These are phyloP conservation scores for Flammula alnicola DNA, from an alignment of 1,284 basidiomycete genomes.

Conservation along the genomic window DNA sequence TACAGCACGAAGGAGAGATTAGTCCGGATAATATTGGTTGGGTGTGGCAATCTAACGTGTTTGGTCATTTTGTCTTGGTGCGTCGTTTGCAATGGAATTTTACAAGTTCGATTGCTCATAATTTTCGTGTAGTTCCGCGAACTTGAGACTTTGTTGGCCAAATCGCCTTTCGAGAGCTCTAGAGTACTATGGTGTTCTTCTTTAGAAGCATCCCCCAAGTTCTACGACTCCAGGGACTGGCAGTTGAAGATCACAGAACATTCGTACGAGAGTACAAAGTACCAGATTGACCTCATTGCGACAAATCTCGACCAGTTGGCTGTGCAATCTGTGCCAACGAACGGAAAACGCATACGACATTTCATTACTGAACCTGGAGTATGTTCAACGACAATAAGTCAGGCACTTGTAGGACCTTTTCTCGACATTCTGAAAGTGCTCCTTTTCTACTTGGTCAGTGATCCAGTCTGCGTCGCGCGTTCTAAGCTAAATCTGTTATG, in stretches of 20 bases:
- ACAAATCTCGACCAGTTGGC: slow-evolving; percentile 56
- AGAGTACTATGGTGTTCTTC: slow-evolving; percentile 87
- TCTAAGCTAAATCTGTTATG: not conserved
- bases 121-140: slow-evolving; percentile 53
- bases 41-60: slow-evolving; percentile 88
- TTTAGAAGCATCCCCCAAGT: slow-evolving; percentile 59
- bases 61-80: slow-evolving; percentile 84
- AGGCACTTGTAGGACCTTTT: slow-evolving; percentile 52
- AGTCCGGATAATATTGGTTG: slow-evolving; percentile 78
- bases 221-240: slow-evolving; percentile 70
- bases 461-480: not conserved
- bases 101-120: not conserved
- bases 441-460: slow-evolving; percentile 73
- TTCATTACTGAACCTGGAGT: slow-evolving; percentile 78
- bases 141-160: slow-evolving; percentile 54
- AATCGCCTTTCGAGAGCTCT: slow-evolving; percentile 47
- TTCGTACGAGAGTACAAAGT: slow-evolving; percentile 81
- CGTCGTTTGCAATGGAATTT: slow-evolving; percentile 36
- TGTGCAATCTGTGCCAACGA: slow-evolving; percentile 10
- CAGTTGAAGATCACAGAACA: slow-evolving; percentile 66
- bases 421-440: slow-evolving; percentile 58
- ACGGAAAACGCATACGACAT: slow-evolving; percentile 53
- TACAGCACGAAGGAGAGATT: slow-evolving; percentile 63
- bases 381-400: slow-evolving; percentile 69
- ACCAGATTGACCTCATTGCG: slow-evolving; percentile 77